Conservation (phyloP, 2,329 filamentous ascomycete species). For the Pestalotiopsis fici region DNA sequence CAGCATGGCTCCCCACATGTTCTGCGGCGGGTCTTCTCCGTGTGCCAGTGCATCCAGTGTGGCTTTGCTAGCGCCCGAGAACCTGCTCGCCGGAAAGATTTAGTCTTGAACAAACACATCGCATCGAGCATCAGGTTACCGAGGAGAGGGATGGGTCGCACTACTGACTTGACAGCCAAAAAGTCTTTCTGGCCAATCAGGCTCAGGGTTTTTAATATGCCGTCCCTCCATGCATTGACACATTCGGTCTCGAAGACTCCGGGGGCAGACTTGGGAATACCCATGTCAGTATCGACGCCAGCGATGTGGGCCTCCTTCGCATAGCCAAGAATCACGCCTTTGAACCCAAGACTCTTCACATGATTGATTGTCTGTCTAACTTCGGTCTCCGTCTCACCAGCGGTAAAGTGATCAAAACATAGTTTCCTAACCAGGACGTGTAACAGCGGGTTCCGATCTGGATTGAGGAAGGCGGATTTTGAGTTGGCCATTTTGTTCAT, state of each 20-base stretch:
- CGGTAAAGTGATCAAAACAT: background rate
- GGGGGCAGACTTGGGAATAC: background rate
- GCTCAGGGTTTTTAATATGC: background rate
- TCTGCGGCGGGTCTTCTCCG: background rate
- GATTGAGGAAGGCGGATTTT: background rate
- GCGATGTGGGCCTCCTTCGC: background rate
- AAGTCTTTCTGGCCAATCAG: background rate
- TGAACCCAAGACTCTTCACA: background rate
- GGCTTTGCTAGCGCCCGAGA: background rate
- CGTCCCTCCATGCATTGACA: background rate
- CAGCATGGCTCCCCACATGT: background rate
- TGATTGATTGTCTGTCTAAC: background rate
- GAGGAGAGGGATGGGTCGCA: too few species aligned
- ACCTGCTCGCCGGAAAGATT: background rate
- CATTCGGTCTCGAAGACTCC: background rate
- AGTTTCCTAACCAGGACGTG: background rate
- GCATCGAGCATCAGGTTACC: background rate
- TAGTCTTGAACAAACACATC: background rate
- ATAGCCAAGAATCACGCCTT: background rate
- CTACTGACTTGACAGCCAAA: constrained; percentile 1
- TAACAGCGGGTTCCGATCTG: background rate
- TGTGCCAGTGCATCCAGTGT: background rate
- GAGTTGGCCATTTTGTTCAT: constrained; percentile 2
- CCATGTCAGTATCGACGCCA: background rate
- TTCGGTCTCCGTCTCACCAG: background rate